These are phyloP conservation scores for Aspergillus neoniger DNA, from an alignment of 2,329 filamentous ascomycete species.

Conservation along the genomic window DNA sequence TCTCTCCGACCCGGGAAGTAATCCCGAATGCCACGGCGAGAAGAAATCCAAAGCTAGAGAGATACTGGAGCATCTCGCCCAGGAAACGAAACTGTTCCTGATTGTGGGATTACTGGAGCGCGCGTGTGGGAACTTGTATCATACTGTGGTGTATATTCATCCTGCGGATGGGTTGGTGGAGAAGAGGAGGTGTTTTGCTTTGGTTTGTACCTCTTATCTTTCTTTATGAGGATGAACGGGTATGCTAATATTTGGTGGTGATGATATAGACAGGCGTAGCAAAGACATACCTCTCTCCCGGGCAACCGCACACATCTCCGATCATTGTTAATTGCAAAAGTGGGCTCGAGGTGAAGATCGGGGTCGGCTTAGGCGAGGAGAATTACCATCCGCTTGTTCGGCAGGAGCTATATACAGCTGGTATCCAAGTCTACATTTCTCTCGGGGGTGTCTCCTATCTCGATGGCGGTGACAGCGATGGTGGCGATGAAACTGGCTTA, in stretches of 20 bases:
- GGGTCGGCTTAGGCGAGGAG: neutral
- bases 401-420: neutral
- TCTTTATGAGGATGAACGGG: too few species aligned
- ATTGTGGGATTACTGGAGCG: constrained; percentile 79
- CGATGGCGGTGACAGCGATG: neutral
- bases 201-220: constrained; percentile 42
- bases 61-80: constrained; percentile 73
- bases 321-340: neutral
- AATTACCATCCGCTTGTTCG: neutral
- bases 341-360: neutral
- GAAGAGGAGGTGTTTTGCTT: constrained; percentile 90
- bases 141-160: constrained; percentile 78
- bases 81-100: constrained; percentile 77
- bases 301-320: neutral
- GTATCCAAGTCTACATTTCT: neutral
- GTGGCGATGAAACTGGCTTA: neutral
- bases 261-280: neutral
- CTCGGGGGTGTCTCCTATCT: neutral
- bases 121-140: constrained; percentile 80
- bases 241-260: neutral
- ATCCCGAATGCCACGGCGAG: too few species aligned
- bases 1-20: too few species aligned
- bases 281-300: neutral
- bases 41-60: too few species aligned
- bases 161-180: constrained; percentile 71